Conservation (phyloP, 768 basidiomycete species). For the Suillus tomentosus region DNA sequence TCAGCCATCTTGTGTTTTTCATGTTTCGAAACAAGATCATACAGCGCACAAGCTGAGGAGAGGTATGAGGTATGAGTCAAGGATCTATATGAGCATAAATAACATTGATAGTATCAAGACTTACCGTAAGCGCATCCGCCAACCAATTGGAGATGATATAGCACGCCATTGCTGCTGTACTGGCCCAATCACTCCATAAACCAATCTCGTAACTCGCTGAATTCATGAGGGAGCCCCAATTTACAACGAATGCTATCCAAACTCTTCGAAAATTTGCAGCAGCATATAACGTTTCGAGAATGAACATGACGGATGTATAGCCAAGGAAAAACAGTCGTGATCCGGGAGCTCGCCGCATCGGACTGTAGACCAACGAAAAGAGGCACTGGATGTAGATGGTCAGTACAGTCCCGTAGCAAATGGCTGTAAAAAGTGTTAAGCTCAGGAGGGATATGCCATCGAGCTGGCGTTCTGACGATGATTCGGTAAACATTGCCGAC, state of each 20-base stretch:
- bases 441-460: conserved; percentile 6
- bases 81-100: conserved; percentile 9
- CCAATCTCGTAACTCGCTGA: conserved; percentile 24
- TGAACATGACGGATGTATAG: conserved; percentile 31
- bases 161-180: conserved; percentile 28
- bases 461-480: neutral
- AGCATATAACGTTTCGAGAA: conserved; percentile 30
- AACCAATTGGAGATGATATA: conserved; percentile 32
- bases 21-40: neutral
- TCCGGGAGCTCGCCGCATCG: neutral
- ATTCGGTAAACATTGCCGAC: conserved; percentile 1
- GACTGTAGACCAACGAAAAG: neutral
- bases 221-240: conserved; percentile 23
- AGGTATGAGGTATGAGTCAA: neutral
- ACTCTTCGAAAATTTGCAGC: conserved; percentile 31
- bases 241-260: conserved; percentile 31
- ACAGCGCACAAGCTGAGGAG: conserved; percentile 5
- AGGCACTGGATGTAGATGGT: conserved; percentile 7
- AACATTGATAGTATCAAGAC: neutral
- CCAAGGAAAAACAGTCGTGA: conserved; percentile 22
- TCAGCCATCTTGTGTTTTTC: conserved; percentile 3
- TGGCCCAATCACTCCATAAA: conserved; percentile 28
- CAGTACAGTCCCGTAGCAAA: conserved; percentile 5
- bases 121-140: conserved; percentile 32
- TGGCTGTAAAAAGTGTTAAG: neutral